Evolutionary conservation across 805 yeast species (phyloP), one percentile per base, ranked within the genome.

Genomic region (Tetrapisispora pingtungensis): DNA sequence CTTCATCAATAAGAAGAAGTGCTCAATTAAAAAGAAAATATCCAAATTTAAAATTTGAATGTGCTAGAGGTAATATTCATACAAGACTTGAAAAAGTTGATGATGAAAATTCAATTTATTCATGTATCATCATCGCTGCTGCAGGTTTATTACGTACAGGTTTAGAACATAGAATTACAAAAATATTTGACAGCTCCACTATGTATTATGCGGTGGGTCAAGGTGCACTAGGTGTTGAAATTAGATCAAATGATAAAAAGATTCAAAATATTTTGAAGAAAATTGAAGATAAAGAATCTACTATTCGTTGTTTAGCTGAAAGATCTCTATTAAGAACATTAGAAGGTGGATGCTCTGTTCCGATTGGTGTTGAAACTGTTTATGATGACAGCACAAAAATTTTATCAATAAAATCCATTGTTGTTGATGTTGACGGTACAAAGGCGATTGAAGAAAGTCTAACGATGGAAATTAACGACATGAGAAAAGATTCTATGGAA

Each of bases 171-270:
- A 72, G 97, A 62, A 87, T 93, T 58, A 80, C 96, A 6, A 71
- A 75, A 49, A 73, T 71, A 51, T 71, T 93, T 49, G 77, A 81
- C 45, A 72, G 79, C 5, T 83, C 85, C 30, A 84, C 81, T 44
- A 85, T 90, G 95, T 83, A 80, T 60, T 85, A 90, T 61, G 96
- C 98, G 1, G 96, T 93, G 38, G 98, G 98, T n/a, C 98, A 93
- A 68, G 98, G 98, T 50, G 97, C 97, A 0, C 66, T 93, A 37
- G 98, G 97, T 17, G 69, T 93, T 24, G 98, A 93, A 67, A 85
- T 90, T 52, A 75, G 94, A 55, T 73, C 73, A 46, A 75, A 73
- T 47, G 96, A 93, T 62, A 57, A 63, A 6, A 67, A 69, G 41
- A 75, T 84, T 65, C 68, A 68, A 53, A 64, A 72, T 44, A 70